phyloP scores from a whole-genome alignment of 73 alveolate species.

The Durusdinium trenchii region DNA sequence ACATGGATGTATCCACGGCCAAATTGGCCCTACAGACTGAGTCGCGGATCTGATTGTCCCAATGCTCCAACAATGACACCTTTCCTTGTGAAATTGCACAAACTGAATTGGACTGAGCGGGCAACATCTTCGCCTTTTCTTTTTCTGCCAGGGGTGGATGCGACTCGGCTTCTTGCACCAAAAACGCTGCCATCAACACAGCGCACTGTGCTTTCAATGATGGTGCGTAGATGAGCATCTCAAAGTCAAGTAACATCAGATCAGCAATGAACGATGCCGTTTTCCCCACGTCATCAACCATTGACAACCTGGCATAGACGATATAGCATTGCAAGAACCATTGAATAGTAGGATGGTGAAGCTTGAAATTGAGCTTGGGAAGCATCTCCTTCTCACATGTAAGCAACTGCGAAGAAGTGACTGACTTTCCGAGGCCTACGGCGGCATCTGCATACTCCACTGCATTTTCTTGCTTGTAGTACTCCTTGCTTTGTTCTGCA shows the following conservation, averaged over 20 bases:
- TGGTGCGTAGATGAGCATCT: constrained; percentile 40
- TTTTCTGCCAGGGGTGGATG: not conserved
- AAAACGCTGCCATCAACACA: constrained; percentile 79
- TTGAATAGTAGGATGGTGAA: constrained; percentile 53
- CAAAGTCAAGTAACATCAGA: constrained; percentile 69
- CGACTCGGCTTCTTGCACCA: constrained; percentile 59
- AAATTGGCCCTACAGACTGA: constrained; percentile 49
- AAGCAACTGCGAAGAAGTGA: constrained; percentile 45
- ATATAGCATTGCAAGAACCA: constrained; percentile 86
- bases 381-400: constrained; percentile 75
- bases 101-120: not conserved
- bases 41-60: constrained; percentile 66
- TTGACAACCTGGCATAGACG: constrained; percentile 68
- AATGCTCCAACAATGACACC: constrained; percentile 21
- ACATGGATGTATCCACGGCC: constrained; percentile 91
- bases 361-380: constrained; percentile 67
- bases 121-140: not conserved
- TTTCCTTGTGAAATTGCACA: constrained; percentile 9
- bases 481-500: constrained; percentile 98
- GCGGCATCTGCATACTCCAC: constrained; percentile 98
- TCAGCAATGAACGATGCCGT: constrained; percentile 80
- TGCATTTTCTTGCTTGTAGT: constrained; percentile 98
- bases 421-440: constrained; percentile 92
- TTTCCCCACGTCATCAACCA: constrained; percentile 52
- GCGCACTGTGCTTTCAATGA: constrained; percentile 91